Percentiles rank a stretch among this genome's conserved stretches.
phyloP scores from a whole-genome alignment of 2,329 filamentous ascomycete species.

The Stemphylium lycopersici region DNA sequence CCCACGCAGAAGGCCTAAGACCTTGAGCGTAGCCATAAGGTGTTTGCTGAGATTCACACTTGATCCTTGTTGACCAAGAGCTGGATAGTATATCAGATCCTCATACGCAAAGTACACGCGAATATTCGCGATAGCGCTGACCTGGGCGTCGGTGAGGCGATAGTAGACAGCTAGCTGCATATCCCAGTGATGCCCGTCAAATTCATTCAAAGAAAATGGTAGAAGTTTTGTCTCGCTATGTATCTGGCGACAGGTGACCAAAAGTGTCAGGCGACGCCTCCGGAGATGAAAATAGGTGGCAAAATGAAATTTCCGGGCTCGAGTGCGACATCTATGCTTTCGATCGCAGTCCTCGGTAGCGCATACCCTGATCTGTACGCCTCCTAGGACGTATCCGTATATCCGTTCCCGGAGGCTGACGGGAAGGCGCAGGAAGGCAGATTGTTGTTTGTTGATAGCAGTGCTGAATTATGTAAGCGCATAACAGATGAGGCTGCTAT shows the following conservation, averaged over 20 bases:
- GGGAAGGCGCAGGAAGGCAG: slow-evolving; percentile 2
- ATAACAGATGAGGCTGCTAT: not conserved
- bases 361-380: slow-evolving; percentile 3
- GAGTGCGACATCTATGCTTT: slow-evolving; percentile 1
- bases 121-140: slow-evolving; percentile 3
- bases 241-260: not conserved
- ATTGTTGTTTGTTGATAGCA: not conserved
- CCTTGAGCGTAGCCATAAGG: not conserved
- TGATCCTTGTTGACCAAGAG: not conserved
- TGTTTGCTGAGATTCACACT: not conserved
- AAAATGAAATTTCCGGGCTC: not conserved
- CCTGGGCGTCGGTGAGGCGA: slow-evolving; percentile 1
- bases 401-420: slow-evolving; percentile 1
- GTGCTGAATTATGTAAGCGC: not conserved
- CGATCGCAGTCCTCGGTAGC: not conserved
- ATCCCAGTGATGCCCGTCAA: slow-evolving; percentile 4
- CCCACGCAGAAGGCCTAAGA: not conserved
- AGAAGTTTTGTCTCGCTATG: not conserved
- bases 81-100: not conserved
- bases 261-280: not conserved
- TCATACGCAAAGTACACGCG: not conserved
- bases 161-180: slow-evolving; percentile 9
- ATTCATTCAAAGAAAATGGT: slow-evolving; percentile 4
- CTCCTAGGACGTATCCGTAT: slow-evolving; percentile 2
- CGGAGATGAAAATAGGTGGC: slow-evolving; percentile 8